phyloP scores from a whole-genome alignment of 2,329 filamentous ascomycete species.

The Neoascochyta sp. region DNA sequence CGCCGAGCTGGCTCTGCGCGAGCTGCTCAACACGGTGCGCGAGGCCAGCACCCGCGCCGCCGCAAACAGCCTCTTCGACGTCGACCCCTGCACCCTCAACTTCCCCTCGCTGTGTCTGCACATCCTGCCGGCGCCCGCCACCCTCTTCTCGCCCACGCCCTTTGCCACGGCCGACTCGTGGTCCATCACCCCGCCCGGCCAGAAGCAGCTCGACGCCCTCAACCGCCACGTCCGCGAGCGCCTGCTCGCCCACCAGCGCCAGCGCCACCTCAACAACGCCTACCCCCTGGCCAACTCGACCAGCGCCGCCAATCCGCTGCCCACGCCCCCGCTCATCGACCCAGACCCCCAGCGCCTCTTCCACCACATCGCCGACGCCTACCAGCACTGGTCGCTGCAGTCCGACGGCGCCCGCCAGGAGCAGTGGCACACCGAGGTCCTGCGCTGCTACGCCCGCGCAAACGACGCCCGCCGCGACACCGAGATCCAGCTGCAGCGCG shows the following conservation, averaged over 20 bases:
- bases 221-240: slow-evolving; percentile 63
- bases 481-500: slow-evolving; percentile 38
- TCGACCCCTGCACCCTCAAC: slow-evolving; percentile 79
- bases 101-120: slow-evolving; percentile 82
- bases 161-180: slow-evolving; percentile 76
- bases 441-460: slow-evolving; percentile 44
- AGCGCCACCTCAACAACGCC: slow-evolving; percentile 34
- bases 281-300: slow-evolving; percentile 29
- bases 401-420: slow-evolving; percentile 46
- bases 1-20: slow-evolving; percentile 77
- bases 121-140: slow-evolving; percentile 74
- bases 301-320: slow-evolving; percentile 31
- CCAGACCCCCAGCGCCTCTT: slow-evolving; percentile 65
- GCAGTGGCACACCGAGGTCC: slow-evolving; percentile 47
- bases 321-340: slow-evolving; percentile 45
- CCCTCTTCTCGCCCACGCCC: slow-evolving; percentile 75
- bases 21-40: slow-evolving; percentile 75
- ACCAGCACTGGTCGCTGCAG: slow-evolving; percentile 69
- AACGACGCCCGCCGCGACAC: slow-evolving; percentile 38
- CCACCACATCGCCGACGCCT: slow-evolving; percentile 74
- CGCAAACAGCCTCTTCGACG: slow-evolving; percentile 59
- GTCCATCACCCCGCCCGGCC: slow-evolving; percentile 71
- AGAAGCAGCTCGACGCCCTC: slow-evolving; percentile 70
- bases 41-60: slow-evolving; percentile 59
- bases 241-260: slow-evolving; percentile 47